Evolutionary conservation across 176 grass and related monocot species (phyloP).

Genomic region (Aegilops umbellulata): DNA sequence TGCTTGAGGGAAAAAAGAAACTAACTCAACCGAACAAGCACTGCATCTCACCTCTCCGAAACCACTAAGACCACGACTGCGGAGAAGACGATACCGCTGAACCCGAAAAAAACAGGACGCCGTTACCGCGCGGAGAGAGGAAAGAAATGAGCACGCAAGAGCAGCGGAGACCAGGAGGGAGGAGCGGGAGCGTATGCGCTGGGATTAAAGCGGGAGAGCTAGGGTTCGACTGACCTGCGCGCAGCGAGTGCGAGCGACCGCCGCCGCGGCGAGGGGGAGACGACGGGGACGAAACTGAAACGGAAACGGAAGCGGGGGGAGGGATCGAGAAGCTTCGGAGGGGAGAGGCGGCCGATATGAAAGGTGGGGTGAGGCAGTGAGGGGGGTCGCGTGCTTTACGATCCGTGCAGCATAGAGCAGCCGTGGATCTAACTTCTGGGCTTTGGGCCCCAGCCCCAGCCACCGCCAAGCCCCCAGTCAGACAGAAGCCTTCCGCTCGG

Average conservation of each 20-base stretch:
- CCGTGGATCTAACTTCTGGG: not conserved
- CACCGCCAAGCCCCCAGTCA: not conserved
- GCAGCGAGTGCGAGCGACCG: not conserved
- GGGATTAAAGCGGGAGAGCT: not conserved
- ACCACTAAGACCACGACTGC: not conserved
- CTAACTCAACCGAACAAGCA: not conserved
- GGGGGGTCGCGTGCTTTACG: not conserved
- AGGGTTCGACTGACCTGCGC: constrained; percentile 15
- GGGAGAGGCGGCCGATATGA: constrained; percentile 11
- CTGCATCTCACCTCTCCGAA: not conserved
- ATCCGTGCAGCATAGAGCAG: constrained; percentile 3
- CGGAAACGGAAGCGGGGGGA: not conserved
- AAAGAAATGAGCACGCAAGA: not conserved
- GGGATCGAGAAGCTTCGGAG: constrained; percentile 29
- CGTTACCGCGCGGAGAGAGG: not conserved
- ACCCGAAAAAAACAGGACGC: not conserved
- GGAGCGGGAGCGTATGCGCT: not conserved
- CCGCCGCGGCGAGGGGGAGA: not conserved
- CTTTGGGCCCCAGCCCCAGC: not conserved
- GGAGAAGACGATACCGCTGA: not conserved
- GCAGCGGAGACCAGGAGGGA: not conserved
- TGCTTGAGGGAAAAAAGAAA: not conserved
- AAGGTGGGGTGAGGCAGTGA: not conserved
- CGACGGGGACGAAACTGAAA: not conserved
- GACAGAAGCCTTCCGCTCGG: not conserved